These are phyloP conservation scores for Cymodocea nodosa DNA, from an alignment of 116 monocot genomes.

Conservation along the genomic window DNA sequence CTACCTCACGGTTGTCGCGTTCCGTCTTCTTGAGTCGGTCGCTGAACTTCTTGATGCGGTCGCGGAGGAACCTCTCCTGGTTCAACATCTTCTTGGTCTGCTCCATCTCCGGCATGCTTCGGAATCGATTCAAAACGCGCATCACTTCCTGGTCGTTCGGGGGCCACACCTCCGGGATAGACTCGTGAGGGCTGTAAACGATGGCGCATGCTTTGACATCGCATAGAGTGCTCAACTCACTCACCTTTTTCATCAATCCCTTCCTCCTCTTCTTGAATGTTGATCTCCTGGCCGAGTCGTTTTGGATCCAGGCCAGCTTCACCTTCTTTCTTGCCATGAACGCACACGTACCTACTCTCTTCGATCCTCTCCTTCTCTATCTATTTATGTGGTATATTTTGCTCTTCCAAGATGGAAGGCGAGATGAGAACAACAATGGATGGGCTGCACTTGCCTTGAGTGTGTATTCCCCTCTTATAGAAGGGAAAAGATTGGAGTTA, in stretches of 20 bases:
- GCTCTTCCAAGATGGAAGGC: too few species aligned
- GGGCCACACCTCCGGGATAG: not conserved
- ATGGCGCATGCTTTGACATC: not conserved
- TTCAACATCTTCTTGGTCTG: constrained; percentile 37
- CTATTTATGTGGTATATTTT: too few species aligned
- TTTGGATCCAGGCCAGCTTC: constrained; percentile 29
- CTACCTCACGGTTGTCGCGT: constrained; percentile 17
- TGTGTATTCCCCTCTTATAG: too few species aligned
- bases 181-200: constrained; percentile 1
- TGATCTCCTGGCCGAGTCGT: constrained; percentile 19
- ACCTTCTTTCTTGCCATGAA: constrained; percentile 39
- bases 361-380: too few species aligned
- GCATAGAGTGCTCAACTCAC: constrained; percentile 1
- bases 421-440: too few species aligned
- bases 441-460: too few species aligned
- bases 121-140: constrained; percentile 18
- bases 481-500: too few species aligned
- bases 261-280: constrained; percentile 31
- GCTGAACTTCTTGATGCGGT: constrained; percentile 15
- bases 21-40: constrained; percentile 23
- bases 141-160: constrained; percentile 3
- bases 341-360: too few species aligned
- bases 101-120: constrained; percentile 33
- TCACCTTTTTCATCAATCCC: constrained; percentile 1
- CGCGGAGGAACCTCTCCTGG: constrained; percentile 24